Evolutionary conservation across 2,329 filamentous ascomycete genomes (phyloP).

Genomic region (Alternaria dauci): DNA sequence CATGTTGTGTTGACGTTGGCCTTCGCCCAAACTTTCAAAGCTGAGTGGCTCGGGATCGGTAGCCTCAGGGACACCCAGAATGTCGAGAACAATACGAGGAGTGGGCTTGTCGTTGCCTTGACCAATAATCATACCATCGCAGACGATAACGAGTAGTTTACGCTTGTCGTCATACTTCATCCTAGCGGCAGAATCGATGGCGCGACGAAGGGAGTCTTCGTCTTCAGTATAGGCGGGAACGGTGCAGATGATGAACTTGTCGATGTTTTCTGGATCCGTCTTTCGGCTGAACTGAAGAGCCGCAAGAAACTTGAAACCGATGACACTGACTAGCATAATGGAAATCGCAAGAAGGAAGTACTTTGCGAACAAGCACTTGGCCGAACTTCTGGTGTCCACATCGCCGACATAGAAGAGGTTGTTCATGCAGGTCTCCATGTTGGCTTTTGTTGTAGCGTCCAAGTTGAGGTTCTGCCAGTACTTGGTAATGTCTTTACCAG

Average conservation of each 20-base stretch:
- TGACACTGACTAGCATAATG: slow-evolving; percentile 78
- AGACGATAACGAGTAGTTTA: slow-evolving; percentile 90
- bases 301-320: slow-evolving; percentile 95
- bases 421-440: slow-evolving; percentile 85
- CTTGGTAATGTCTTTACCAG: slow-evolving; percentile 83
- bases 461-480: slow-evolving; percentile 78
- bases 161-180: slow-evolving; percentile 99
- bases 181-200: slow-evolving; percentile 92
- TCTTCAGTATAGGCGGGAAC: slow-evolving; percentile 98
- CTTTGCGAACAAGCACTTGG: slow-evolving; percentile 83
- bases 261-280: slow-evolving; percentile 91
- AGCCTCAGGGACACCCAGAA: slow-evolving; percentile 90
- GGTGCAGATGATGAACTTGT: slow-evolving; percentile 98
- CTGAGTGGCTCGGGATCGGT: slow-evolving; percentile 95
- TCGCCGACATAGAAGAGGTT: slow-evolving; percentile 95
- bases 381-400: slow-evolving; percentile 87
- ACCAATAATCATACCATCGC: slow-evolving; percentile 99
- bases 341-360: slow-evolving; percentile 91
- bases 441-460: slow-evolving; percentile 62
- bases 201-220: slow-evolving; percentile 94
- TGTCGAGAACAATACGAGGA: slow-evolving; percentile 94
- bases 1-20: slow-evolving; percentile 98
- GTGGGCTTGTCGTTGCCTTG: slow-evolving; percentile 97
- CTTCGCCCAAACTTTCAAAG: slow-evolving; percentile 95
- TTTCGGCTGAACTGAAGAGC: slow-evolving; percentile 93